Evolutionary conservation across 176 grass and related monocot species (phyloP).

Genomic region (Triticum timopheevii): DNA sequence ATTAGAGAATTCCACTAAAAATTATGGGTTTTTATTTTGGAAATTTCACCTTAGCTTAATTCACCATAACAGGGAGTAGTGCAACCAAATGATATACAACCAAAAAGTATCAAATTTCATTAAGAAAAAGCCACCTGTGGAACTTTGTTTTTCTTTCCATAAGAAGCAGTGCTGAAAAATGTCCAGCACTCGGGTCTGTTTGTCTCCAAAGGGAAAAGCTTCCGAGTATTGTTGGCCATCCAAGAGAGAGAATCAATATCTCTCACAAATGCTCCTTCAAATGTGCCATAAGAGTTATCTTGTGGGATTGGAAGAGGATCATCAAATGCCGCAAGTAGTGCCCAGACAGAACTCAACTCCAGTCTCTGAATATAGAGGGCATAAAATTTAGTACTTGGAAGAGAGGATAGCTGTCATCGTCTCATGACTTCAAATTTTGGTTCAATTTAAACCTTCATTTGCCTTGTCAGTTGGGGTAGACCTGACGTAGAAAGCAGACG

Average conservation of each 20-base stretch:
- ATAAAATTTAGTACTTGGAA: conserved; percentile 19
- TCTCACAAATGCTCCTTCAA: conserved; percentile 93
- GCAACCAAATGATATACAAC: background rate
- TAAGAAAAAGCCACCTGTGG: conserved; percentile 67
- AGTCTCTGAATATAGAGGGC: conserved; percentile 58
- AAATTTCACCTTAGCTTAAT: background rate
- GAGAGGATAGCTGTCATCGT: background rate
- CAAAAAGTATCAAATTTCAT: conserved; percentile 15
- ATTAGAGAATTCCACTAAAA: conserved; percentile 22
- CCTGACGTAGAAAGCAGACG: conserved; percentile 84
- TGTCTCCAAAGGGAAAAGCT: conserved; percentile 59
- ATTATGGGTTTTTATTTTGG: background rate
- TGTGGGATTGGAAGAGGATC: conserved; percentile 69
- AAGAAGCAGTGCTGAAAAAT: conserved; percentile 83
- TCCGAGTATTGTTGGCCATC: conserved; percentile 92
- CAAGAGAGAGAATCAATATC: conserved; percentile 82
- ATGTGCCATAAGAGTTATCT: conserved; percentile 25
- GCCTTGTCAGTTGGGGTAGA: conserved; percentile 73
- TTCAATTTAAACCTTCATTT: conserved; percentile 81
- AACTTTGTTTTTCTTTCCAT: conserved; percentile 90
- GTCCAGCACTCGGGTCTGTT: conserved; percentile 79
- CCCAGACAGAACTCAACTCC: conserved; percentile 86
- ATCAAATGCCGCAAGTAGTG: conserved; percentile 89
- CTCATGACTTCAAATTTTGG: conserved; percentile 2
- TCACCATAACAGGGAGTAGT: background rate